Conservation (phyloP, 2,329 filamentous ascomycete genomes). For the Aspergillus intermedius region DNA sequence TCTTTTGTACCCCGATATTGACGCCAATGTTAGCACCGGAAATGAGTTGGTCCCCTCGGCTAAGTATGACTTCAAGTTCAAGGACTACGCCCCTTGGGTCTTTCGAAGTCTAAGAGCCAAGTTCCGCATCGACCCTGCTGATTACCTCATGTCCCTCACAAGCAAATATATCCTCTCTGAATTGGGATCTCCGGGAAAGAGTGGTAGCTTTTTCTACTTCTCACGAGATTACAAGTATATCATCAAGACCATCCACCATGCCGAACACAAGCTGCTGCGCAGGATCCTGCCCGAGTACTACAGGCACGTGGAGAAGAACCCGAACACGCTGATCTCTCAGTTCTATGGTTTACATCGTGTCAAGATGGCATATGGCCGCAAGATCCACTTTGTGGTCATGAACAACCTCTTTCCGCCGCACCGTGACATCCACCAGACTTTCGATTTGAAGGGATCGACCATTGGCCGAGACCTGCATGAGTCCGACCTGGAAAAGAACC, state of each 20-base stretch:
- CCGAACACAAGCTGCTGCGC: constrained; percentile 55
- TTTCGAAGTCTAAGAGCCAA: constrained; percentile 83
- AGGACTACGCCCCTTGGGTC: constrained; percentile 99
- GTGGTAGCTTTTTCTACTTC: constrained; percentile 99
- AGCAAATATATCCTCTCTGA: constrained; percentile 98
- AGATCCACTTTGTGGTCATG: constrained; percentile 99
- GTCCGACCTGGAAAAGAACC: constrained; percentile 79
- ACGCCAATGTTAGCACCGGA: constrained; percentile 60
- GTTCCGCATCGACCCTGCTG: constrained; percentile 89
- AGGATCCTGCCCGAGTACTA: constrained; percentile 76
- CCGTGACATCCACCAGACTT: constrained; percentile 93
- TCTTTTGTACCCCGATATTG: background rate
- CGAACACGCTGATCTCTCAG: constrained; percentile 92
- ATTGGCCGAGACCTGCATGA: constrained; percentile 87
- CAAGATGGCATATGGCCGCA: constrained; percentile 95
- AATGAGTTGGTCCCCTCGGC: constrained; percentile 96
- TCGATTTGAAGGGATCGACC: constrained; percentile 94
- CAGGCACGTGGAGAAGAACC: constrained; percentile 83
- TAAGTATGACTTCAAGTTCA: constrained; percentile 99
- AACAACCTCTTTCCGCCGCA: constrained; percentile 98
- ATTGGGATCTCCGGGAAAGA: constrained; percentile 93
- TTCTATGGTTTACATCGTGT: constrained; percentile 97
- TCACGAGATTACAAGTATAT: constrained; percentile 99
- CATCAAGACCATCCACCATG: constrained; percentile 98
- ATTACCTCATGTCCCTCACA: constrained; percentile 96